phyloP scores from a whole-genome alignment of 345 rosid genomes.

The Melastoma malabathricum region DNA sequence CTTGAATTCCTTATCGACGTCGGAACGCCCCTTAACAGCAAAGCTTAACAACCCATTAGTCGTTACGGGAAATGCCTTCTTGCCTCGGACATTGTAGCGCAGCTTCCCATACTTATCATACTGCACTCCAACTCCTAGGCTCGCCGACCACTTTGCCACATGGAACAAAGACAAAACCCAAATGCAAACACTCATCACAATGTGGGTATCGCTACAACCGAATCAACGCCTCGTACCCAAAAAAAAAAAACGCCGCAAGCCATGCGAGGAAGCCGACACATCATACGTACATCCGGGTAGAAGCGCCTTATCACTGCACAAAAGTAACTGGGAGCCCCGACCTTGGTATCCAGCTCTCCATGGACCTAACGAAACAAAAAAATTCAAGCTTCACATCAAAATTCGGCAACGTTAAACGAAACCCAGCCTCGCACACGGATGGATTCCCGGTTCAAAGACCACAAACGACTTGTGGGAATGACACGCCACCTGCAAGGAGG shows the following conservation, averaged over 20 bases:
- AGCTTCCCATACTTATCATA: constrained; percentile 60
- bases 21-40: constrained; percentile 57
- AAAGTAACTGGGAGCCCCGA: constrained; percentile 45
- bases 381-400: background rate
- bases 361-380: constrained; percentile 30
- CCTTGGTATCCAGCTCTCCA: constrained; percentile 80
- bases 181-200: background rate
- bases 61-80: constrained; percentile 56
- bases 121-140: constrained; percentile 61
- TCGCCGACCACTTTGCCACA: constrained; percentile 32
- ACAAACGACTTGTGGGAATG: too few relatives aligned
- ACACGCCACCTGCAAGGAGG: constrained; percentile 55
- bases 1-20: constrained; percentile 58
- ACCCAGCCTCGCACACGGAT: constrained; percentile 23
- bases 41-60: constrained; percentile 36
- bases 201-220: background rate
- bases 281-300: constrained; percentile 50
- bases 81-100: constrained; percentile 49
- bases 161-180: background rate
- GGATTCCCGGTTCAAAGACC: too few relatives aligned
- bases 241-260: background rate
- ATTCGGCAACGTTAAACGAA: background rate
- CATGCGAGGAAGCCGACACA: too few relatives aligned
- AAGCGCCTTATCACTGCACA: constrained; percentile 60
- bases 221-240: background rate